phyloP scores from a whole-genome alignment of 2,329 filamentous ascomycete genomes.

The Alternaria ethzedia region DNA sequence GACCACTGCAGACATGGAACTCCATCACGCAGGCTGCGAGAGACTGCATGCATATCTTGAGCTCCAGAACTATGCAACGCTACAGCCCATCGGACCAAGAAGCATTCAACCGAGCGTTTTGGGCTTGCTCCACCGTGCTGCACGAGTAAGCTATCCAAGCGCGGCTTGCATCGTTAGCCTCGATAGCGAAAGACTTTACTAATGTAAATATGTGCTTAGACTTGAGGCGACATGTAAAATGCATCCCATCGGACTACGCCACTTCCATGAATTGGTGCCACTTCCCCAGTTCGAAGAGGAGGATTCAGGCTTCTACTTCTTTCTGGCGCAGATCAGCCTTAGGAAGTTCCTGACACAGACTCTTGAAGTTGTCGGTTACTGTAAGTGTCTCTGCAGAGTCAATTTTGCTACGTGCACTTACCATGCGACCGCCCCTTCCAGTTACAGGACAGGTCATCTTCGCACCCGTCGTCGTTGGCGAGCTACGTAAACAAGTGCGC shows the following conservation, averaged over 20 bases:
- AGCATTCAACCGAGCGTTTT: constrained; percentile 36
- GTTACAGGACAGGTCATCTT: constrained; percentile 32
- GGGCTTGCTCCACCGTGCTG: constrained; percentile 32
- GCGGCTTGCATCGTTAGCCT: neutral
- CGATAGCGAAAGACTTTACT: neutral
- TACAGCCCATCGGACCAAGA: constrained; percentile 26
- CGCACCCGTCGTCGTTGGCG: constrained; percentile 31
- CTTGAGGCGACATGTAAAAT: constrained; percentile 38
- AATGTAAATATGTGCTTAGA: neutral
- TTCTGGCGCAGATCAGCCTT: constrained; percentile 36
- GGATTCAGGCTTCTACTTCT: constrained; percentile 36
- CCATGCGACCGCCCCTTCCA: neutral
- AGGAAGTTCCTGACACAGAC: constrained; percentile 35
- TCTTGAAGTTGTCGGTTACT: constrained; percentile 38
- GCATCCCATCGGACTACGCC: constrained; percentile 36
- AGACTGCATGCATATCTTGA: constrained; percentile 30
- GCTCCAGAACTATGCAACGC: constrained; percentile 23
- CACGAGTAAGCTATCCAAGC: constrained; percentile 22
- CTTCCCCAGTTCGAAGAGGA: constrained; percentile 35
- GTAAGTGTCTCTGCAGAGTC: neutral
- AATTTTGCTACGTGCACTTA: neutral
- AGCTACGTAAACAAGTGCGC: constrained; percentile 31
- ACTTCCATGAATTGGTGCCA: constrained; percentile 37
- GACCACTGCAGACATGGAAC: constrained; percentile 35
- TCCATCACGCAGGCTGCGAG: constrained; percentile 26